A percentile compares a stretch with the other conserved stretches of the same genome.
phyloP scores from a whole-genome alignment of 495 filamentous ascomycete genomes.

The Chaetomium fimeti region DNA sequence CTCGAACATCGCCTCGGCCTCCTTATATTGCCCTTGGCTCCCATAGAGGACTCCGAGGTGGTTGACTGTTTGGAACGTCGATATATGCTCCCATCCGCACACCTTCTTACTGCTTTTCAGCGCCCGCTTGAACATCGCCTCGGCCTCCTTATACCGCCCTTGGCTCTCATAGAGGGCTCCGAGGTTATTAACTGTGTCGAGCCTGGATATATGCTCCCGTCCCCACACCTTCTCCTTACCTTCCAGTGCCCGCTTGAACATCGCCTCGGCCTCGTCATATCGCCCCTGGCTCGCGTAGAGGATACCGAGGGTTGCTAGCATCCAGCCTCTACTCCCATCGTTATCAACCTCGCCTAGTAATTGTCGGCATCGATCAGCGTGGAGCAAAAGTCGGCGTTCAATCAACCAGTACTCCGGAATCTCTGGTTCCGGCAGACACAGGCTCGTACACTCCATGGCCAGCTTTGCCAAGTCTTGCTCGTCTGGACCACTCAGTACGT shows the following conservation, averaged over 20 bases:
- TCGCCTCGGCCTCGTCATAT: slow-evolving; percentile 35
- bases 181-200: slow-evolving; percentile 33
- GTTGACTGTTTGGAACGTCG: slow-evolving; percentile 27
- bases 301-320: slow-evolving; percentile 16
- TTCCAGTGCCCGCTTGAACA: slow-evolving; percentile 40
- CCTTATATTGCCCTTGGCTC: slow-evolving; percentile 34
- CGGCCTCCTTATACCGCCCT: slow-evolving; percentile 36
- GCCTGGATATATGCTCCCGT: slow-evolving; percentile 30
- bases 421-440: neutral
- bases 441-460: neutral
- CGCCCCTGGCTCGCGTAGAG: slow-evolving; percentile 36
- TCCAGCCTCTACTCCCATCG: slow-evolving; percentile 11
- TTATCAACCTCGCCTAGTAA: neutral
- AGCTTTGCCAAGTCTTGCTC: neutral
- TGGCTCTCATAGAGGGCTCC: slow-evolving; percentile 32
- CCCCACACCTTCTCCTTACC: slow-evolving; percentile 40
- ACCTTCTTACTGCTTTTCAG: neutral
- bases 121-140: slow-evolving; percentile 39
- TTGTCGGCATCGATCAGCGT: neutral
- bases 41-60: slow-evolving; percentile 32
- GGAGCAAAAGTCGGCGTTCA: neutral
- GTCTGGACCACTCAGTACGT: neutral
- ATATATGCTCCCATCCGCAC: neutral
- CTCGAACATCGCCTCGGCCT: slow-evolving; percentile 39
- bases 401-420: neutral